Evolutionary conservation across 768 basidiomycete species (phyloP).

Genomic region (Rossbeevera mucosa): DNA sequence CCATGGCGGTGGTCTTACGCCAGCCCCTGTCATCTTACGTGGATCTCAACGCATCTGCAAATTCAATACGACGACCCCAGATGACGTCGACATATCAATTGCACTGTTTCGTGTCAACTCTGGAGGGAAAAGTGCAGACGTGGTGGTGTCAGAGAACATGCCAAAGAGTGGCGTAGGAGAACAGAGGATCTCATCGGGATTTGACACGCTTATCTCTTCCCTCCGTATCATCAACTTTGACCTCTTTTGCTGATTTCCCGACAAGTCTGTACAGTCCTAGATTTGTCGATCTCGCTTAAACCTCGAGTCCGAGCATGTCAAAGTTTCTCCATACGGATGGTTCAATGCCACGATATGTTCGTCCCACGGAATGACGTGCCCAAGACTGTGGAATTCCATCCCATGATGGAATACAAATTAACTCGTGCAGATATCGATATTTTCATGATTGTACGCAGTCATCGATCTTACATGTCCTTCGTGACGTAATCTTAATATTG

Average conservation of each 20-base stretch:
- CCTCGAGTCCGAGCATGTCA: not conserved
- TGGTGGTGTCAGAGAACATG: constrained; percentile 82
- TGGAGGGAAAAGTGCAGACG: constrained; percentile 57
- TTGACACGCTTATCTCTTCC: constrained; percentile 51
- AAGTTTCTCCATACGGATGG: not conserved
- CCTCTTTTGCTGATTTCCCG: constrained; percentile 54
- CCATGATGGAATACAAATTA: not conserved
- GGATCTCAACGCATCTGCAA: constrained; percentile 75
- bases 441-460: constrained; percentile 6
- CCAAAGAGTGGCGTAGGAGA: constrained; percentile 50
- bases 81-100: constrained; percentile 72
- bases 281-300: not conserved
- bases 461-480: not conserved
- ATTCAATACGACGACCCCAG: constrained; percentile 58
- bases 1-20: constrained; percentile 45
- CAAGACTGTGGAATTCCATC: constrained; percentile 1
- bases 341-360: not conserved
- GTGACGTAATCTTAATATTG: not conserved
- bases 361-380: not conserved
- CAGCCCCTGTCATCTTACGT: constrained; percentile 53
- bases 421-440: not conserved
- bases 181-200: constrained; percentile 39
- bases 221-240: constrained; percentile 63
- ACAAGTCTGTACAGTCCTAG: not conserved
- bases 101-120: constrained; percentile 73